Base-by-base conservation (phyloP, 257 asterid genomes). In the Plectranthus barbatus region DNA sequence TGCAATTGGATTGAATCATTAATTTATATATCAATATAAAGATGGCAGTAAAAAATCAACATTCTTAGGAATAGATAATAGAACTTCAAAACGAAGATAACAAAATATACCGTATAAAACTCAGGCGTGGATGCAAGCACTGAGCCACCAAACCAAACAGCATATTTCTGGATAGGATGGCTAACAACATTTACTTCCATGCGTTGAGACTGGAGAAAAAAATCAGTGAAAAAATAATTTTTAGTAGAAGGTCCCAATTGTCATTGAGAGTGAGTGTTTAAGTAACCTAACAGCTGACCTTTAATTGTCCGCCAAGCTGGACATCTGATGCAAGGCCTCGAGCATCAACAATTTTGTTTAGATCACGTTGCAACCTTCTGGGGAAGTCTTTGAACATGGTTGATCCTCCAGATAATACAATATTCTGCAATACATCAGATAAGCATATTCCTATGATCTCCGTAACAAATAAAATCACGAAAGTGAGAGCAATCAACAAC, bases 121-220 rank as follows among this genome's bases (percentile, higher is more conserved):
- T 93, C 96, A 17, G 97, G 96, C 12, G 92, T 90, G 59, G 99
- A 93, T 62, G 95, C 96, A 66, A 90, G 94, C 37, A 90, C 96
- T 7, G 99, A 93, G n/a, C n/a, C n/a, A n/a, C n/a, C n/a, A n/a
- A n/a, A n/a, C n/a, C n/a, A n/a, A n/a, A 87, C 99, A 67, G 99
- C 99, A 58, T 79, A 81, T 77, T 91, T 87, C 83, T 93, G 97
- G 76, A 90, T 80, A 47, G 94, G 95, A 73, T 87, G 89, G 82
- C 97, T 90, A 62, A 83, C 88, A 44, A 93, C 99, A 74, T 87
- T 87, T 66, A 93, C 96, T 78, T 93, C 99, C 83, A 93, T 84
- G 1, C 91, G 95, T 50, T 85, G 90, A 34, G 92, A 85, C 98
- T 86, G 79, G 61, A 51, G 66, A 66, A 52, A 54, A 67, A 33